Evolutionary conservation across 176 grass and related monocot species (phyloP).

Genomic region (Aechmea fasciata): DNA sequence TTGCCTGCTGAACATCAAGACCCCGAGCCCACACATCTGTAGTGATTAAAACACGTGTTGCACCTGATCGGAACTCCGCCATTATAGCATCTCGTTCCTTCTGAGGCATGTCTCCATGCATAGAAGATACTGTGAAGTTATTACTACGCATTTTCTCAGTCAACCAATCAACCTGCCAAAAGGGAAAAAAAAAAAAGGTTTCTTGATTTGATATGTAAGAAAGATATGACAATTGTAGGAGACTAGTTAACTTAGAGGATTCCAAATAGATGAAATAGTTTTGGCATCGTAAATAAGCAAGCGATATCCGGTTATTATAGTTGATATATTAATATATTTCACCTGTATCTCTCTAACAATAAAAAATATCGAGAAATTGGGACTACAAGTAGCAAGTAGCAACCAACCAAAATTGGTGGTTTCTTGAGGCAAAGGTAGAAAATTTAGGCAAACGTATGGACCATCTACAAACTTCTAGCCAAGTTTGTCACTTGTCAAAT

Average conservation of each 20-base stretch:
- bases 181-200: not conserved
- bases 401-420: too few relatives aligned
- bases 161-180: constrained; percentile 89
- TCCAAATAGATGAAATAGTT: too few relatives aligned
- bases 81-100: constrained; percentile 97
- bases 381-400: too few relatives aligned
- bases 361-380: too few relatives aligned
- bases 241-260: not conserved
- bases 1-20: constrained; percentile 93
- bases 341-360: too few relatives aligned
- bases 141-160: constrained; percentile 96
- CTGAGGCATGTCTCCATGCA: constrained; percentile 99
- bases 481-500: too few relatives aligned
- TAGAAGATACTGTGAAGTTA: constrained; percentile 93
- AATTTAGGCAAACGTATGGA: too few relatives aligned
- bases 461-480: too few relatives aligned
- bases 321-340: too few relatives aligned
- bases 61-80: constrained; percentile 68
- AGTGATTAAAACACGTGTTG: constrained; percentile 82
- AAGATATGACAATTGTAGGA: not conserved
- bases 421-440: too few relatives aligned
- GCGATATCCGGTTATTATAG: too few relatives aligned
- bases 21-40: constrained; percentile 97
- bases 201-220: constrained; percentile 1
- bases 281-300: too few relatives aligned